phyloP scores from a whole-genome alignment of 2,329 filamentous ascomycete species.

The Erysiphe pisi region DNA sequence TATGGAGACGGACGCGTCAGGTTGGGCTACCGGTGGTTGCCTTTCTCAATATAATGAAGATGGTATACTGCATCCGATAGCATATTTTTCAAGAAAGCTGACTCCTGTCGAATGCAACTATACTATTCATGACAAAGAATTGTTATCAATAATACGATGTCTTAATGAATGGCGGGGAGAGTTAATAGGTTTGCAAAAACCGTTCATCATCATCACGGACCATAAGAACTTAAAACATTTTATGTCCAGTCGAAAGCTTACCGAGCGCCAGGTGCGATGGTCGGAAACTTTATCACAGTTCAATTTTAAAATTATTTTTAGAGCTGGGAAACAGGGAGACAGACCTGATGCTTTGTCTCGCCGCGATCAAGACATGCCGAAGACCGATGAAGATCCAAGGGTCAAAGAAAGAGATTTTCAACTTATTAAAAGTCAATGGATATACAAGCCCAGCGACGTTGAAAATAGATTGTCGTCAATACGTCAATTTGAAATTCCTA shows the following conservation, averaged over 20 bases:
- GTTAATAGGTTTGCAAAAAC: background rate
- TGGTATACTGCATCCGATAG: background rate
- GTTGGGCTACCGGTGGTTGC: background rate
- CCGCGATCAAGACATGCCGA: background rate
- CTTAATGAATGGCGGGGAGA: no score
- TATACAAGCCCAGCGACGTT: no score
- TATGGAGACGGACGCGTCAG: no score
- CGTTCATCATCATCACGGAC: background rate
- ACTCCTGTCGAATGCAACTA: background rate
- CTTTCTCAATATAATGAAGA: background rate
- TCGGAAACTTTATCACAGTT: background rate
- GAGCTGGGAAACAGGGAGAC: background rate
- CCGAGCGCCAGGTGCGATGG: background rate
- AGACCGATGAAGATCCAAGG: background rate
- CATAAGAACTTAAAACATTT: background rate
- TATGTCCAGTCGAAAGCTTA: background rate
- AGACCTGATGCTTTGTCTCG: background rate
- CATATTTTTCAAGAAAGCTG: background rate
- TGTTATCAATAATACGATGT: background rate
- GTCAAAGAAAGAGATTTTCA: background rate
- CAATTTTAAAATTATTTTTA: background rate
- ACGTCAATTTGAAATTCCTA: no score
- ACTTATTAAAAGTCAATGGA: background rate
- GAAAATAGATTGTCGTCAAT: no score
- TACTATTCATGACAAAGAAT: conserved; percentile 1